phyloP scores from a whole-genome alignment of 1,139 yeast genomes.

The Debaryomyces sp. region DNA sequence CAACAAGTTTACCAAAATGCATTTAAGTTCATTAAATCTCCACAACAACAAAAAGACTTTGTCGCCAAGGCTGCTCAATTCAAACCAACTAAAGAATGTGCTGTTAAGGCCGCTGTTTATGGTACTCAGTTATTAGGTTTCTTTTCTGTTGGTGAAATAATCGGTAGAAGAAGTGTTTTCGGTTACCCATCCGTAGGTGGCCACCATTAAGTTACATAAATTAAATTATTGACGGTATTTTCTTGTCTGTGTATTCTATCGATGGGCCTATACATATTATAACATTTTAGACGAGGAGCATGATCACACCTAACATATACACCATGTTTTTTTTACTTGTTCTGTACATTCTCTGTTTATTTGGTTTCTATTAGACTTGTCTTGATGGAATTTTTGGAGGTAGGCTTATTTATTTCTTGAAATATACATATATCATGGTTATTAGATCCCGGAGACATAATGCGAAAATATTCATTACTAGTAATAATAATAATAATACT shows the following conservation, averaged over 20 bases:
- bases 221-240: slow-evolving; percentile 1
- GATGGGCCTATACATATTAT: slow-evolving; percentile 1
- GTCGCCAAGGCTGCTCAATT: slow-evolving; percentile 45
- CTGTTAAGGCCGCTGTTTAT: slow-evolving; percentile 71
- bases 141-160: slow-evolving; percentile 92
- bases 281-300: slow-evolving; percentile 4
- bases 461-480: background rate
- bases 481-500: background rate
- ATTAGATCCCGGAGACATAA: background rate
- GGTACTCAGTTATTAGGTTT: slow-evolving; percentile 86
- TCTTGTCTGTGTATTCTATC: slow-evolving; percentile 9
- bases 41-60: slow-evolving; percentile 51
- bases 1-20: slow-evolving; percentile 68
- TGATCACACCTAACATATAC: background rate
- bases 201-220: slow-evolving; percentile 22
- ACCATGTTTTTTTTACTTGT: background rate
- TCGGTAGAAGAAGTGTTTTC: slow-evolving; percentile 92
- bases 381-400: slow-evolving; percentile 1
- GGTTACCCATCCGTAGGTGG: slow-evolving; percentile 68
- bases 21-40: slow-evolving; percentile 40
- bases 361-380: slow-evolving; percentile 4
- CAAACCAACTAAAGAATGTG: slow-evolving; percentile 58
- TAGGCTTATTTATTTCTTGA: slow-evolving; percentile 9
- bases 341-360: slow-evolving; percentile 2
- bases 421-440: slow-evolving; percentile 3